Evolutionary conservation across 1,284 basidiomycete species (phyloP).

Genomic region (Lentinus polychrous): DNA sequence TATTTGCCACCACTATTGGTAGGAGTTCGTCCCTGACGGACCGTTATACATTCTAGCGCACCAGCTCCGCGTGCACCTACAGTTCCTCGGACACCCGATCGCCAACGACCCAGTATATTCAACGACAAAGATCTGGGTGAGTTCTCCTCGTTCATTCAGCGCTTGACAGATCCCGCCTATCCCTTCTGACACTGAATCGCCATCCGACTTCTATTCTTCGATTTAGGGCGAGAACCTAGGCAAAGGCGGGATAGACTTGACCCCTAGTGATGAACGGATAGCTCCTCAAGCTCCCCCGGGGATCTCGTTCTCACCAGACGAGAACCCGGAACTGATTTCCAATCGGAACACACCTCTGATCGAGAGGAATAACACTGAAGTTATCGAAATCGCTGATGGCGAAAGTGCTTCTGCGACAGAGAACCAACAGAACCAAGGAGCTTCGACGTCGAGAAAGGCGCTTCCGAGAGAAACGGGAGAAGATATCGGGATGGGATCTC

Average conservation of each 20-base stretch:
- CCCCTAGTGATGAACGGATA: conserved; percentile 54
- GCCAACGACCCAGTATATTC: conserved; percentile 90
- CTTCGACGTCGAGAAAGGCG: conserved; percentile 28
- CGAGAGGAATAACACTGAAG: not conserved
- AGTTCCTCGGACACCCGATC: conserved; percentile 91
- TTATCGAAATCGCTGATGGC: not conserved
- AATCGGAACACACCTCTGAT: too few species aligned
- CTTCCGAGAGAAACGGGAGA: conserved; percentile 77
- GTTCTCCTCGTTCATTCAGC: conserved; percentile 14
- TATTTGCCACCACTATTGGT: conserved; percentile 9
- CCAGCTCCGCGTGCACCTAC: conserved; percentile 93
- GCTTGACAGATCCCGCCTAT: not conserved
- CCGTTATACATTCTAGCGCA: conserved; percentile 52
- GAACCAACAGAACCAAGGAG: too few species aligned
- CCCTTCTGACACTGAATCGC: not conserved
- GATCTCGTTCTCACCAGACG: too few species aligned
- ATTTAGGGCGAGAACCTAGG: conserved; percentile 64
- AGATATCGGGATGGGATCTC: conserved; percentile 86
- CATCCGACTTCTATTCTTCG: not conserved
- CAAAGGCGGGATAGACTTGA: conserved; percentile 76
- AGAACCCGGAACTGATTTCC: too few species aligned
- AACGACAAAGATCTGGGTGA: conserved; percentile 74
- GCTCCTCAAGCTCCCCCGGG: conserved; percentile 61
- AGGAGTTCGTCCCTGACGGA: conserved; percentile 1
- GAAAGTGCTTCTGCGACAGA: too few species aligned